Evolutionary conservation across 2,329 filamentous ascomycete species (phyloP).

Genomic region (Cryphonectria japonica): DNA sequence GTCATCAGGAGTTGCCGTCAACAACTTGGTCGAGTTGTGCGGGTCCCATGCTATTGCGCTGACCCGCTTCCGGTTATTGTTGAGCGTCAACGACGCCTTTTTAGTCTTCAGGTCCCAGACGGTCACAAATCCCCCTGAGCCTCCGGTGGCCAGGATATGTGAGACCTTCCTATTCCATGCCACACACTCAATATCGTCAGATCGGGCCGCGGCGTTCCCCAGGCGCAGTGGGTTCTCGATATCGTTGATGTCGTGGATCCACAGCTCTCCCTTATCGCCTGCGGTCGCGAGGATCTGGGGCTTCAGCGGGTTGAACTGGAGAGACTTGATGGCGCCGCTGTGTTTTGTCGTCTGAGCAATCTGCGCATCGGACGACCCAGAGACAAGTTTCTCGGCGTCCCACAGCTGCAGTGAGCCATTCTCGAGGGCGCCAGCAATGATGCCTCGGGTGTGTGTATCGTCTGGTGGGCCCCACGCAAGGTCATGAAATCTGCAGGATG

Average conservation of each 20-base stretch:
- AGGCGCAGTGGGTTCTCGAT: constrained; percentile 85
- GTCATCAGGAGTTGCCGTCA: constrained; percentile 90
- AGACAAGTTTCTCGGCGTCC: constrained; percentile 75
- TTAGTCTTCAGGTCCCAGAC: constrained; percentile 99
- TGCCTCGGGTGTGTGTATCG: constrained; percentile 77
- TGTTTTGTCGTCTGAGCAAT: constrained; percentile 90
- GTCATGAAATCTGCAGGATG: constrained; percentile 81
- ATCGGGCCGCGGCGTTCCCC: constrained; percentile 83
- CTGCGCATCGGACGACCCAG: constrained; percentile 69
- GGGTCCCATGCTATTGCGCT: constrained; percentile 98
- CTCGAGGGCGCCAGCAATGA: constrained; percentile 94
- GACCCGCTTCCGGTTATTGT: constrained; percentile 92
- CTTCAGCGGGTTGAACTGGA: constrained; percentile 95
- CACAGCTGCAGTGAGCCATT: constrained; percentile 92
- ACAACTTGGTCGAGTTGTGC: constrained; percentile 88
- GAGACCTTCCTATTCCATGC: constrained; percentile 99
- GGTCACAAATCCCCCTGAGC: constrained; percentile 90
- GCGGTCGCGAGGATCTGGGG: constrained; percentile 90
- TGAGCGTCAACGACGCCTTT: constrained; percentile 94
- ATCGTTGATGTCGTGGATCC: constrained; percentile 93
- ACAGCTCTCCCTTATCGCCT: constrained; percentile 93
- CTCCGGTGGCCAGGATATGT: constrained; percentile 93
- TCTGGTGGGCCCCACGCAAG: constrained; percentile 90
- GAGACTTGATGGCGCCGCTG: constrained; percentile 85
- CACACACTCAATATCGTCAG: constrained; percentile 93